A percentile compares a stretch with the other conserved stretches of the same genome.
Evolutionary conservation across 148 eudicot genomes (phyloP).

Genomic region (Amaranthus cruentus): DNA sequence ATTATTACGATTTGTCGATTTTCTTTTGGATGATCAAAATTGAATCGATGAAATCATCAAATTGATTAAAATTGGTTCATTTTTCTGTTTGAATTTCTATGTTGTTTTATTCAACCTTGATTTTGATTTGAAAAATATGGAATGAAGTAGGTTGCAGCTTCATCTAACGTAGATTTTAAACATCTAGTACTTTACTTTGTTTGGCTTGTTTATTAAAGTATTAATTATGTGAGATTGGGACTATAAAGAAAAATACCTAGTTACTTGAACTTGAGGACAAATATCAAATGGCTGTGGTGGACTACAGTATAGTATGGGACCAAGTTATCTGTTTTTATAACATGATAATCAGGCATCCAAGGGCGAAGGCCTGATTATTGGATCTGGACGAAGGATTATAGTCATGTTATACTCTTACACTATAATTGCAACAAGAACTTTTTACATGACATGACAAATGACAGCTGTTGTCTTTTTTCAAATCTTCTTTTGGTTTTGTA

Average conservation of each 20-base stretch:
- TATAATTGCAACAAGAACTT: not conserved
- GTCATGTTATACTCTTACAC: not conserved
- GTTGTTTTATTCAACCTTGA: too few relatives aligned
- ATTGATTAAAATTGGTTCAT: too few relatives aligned
- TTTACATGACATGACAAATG: not conserved
- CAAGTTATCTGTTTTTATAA: conserved; percentile 4
- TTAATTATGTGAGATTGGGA: too few relatives aligned
- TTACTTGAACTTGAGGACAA: conserved; percentile 1
- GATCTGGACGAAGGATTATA: not conserved
- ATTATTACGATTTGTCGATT: too few relatives aligned
- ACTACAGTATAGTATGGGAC: not conserved
- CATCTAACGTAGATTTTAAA: too few relatives aligned
- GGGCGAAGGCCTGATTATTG: not conserved
- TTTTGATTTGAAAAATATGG: too few relatives aligned
- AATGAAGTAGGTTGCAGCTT: too few relatives aligned
- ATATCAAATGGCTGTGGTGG: not conserved
- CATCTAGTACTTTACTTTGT: too few relatives aligned
- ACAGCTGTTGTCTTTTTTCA: conserved; percentile 3
- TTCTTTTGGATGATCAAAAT: too few relatives aligned
- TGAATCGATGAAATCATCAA: too few relatives aligned
- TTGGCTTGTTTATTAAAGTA: too few relatives aligned
- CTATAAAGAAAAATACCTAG: not conserved
- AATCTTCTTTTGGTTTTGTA: not conserved
- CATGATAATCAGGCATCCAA: not conserved
- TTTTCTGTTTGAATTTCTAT: too few relatives aligned